These are phyloP conservation scores for Penicillium brasilianum DNA, from an alignment of 2,329 filamentous ascomycete genomes.

Conservation along the genomic window DNA sequence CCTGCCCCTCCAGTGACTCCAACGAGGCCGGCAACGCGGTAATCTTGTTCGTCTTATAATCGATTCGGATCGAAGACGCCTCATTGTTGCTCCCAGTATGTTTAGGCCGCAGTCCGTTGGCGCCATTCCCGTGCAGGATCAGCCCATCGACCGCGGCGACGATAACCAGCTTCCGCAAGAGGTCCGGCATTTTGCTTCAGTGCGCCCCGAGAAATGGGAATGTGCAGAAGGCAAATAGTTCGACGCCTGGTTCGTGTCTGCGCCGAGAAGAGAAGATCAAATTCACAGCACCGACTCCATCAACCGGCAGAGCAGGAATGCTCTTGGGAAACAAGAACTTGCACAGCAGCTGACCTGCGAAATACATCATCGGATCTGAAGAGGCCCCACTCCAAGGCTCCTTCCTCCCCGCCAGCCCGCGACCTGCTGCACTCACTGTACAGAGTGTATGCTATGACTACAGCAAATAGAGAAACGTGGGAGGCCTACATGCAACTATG, in stretches of 20 bases:
- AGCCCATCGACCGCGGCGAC: slow-evolving; percentile 83
- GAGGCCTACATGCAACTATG: not conserved
- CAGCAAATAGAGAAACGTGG: too few relatives aligned
- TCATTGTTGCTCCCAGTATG: slow-evolving; percentile 56
- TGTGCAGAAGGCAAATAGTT: slow-evolving; percentile 3
- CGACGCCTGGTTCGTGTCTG: not conserved
- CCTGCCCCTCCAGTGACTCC: slow-evolving; percentile 35
- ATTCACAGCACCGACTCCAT: slow-evolving; percentile 1
- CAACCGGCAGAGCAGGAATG: not conserved
- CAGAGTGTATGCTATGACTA: not conserved
- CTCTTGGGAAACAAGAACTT: slow-evolving; percentile 21
- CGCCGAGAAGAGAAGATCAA: not conserved
- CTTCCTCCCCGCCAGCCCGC: not conserved
- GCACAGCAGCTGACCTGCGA: slow-evolving; percentile 30
- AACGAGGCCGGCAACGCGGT: slow-evolving; percentile 49
- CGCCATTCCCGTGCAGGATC: slow-evolving; percentile 72
- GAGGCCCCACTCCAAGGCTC: slow-evolving; percentile 23
- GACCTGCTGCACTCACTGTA: not conserved
- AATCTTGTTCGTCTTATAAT: slow-evolving; percentile 67
- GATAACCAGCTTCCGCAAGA: slow-evolving; percentile 80
- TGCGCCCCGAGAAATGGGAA: not conserved
- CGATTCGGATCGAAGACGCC: slow-evolving; percentile 67
- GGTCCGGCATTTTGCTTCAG: slow-evolving; percentile 66
- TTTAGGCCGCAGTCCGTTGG: slow-evolving; percentile 48
- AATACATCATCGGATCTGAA: slow-evolving; percentile 34